These are phyloP conservation scores for Heterobasidion occidentale DNA, from an alignment of 1,284 basidiomycete species.

Conservation along the genomic window DNA sequence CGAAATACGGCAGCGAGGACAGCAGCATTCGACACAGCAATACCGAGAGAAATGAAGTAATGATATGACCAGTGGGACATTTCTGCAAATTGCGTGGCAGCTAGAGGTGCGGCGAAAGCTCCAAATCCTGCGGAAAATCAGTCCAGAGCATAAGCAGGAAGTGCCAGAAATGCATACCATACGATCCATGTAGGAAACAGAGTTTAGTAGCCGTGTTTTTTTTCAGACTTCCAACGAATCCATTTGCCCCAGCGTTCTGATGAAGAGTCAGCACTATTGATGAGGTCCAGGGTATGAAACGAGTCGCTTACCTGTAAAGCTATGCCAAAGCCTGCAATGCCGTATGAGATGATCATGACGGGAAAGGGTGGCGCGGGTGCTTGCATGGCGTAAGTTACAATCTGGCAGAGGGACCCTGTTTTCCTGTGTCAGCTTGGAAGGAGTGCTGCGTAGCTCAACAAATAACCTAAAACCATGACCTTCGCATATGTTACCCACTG, in stretches of 20 bases:
- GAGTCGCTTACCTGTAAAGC: slow-evolving; percentile 35
- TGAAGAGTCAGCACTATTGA: not conserved
- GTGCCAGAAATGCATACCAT: slow-evolving; percentile 13
- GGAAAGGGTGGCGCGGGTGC: slow-evolving; percentile 61
- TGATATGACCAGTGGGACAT: slow-evolving; percentile 46
- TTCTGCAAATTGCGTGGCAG: slow-evolving; percentile 61
- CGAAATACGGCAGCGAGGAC: slow-evolving; percentile 43
- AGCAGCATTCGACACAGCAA: slow-evolving; percentile 39
- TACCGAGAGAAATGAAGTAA: slow-evolving; percentile 52
- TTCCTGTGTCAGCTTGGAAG: not conserved
- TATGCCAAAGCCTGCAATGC: slow-evolving; percentile 55
- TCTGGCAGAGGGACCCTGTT: slow-evolving; percentile 34
- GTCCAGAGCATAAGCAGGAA: not conserved
- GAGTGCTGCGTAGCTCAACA: not conserved
- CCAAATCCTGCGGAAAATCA: slow-evolving; percentile 40
- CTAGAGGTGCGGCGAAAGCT: slow-evolving; percentile 59
- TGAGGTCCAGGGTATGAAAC: not conserved
- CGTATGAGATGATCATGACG: slow-evolving; percentile 51
- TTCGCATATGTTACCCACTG: slow-evolving; percentile 8
- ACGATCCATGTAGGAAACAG: slow-evolving; percentile 50
- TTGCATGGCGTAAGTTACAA: slow-evolving; percentile 36
- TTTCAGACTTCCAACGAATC: slow-evolving; percentile 39
- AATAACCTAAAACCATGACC: slow-evolving; percentile 29
- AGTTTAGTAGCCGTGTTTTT: slow-evolving; percentile 39
- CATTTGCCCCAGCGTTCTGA: slow-evolving; percentile 47